Conservation (phyloP, 768 basidiomycete species). For the Amanita pallidorosea region DNA sequence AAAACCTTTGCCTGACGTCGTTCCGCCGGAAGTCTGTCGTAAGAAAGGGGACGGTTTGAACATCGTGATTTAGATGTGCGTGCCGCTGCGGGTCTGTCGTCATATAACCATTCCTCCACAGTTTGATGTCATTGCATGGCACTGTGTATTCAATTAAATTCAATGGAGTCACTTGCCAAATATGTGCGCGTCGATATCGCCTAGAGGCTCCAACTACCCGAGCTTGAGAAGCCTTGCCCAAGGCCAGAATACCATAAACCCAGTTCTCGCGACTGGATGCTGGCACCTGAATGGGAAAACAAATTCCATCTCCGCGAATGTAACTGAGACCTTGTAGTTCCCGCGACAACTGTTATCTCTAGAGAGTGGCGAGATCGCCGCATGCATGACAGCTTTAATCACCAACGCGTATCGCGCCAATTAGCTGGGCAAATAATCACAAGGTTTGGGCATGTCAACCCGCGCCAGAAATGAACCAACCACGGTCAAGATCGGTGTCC, state of each 20-base stretch:
- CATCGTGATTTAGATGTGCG: not conserved
- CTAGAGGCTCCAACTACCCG: not conserved
- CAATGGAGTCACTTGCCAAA: not conserved
- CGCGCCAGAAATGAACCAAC: not conserved
- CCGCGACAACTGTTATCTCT: not conserved
- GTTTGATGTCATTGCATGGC: not conserved
- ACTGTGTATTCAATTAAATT: not conserved
- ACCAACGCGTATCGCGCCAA: not conserved
- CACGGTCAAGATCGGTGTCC: not conserved
- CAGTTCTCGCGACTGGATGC: not conserved
- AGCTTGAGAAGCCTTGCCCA: no score
- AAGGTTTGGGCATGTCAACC: not conserved
- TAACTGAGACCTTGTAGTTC: not conserved
- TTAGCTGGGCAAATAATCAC: not conserved
- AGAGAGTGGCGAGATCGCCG: not conserved
- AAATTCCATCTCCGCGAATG: not conserved
- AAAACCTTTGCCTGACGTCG: not conserved
- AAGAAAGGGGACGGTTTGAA: slow-evolving; percentile 3
- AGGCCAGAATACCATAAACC: not conserved
- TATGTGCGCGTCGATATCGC: not conserved
- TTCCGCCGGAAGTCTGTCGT: slow-evolving; percentile 3
- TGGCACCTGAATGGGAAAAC: not conserved
- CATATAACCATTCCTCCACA: not conserved
- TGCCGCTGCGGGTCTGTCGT: not conserved
- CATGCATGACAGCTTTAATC: not conserved